Base-by-base conservation (phyloP, 2,329 filamentous ascomycete species). In the Elsinoe necatrix region DNA sequence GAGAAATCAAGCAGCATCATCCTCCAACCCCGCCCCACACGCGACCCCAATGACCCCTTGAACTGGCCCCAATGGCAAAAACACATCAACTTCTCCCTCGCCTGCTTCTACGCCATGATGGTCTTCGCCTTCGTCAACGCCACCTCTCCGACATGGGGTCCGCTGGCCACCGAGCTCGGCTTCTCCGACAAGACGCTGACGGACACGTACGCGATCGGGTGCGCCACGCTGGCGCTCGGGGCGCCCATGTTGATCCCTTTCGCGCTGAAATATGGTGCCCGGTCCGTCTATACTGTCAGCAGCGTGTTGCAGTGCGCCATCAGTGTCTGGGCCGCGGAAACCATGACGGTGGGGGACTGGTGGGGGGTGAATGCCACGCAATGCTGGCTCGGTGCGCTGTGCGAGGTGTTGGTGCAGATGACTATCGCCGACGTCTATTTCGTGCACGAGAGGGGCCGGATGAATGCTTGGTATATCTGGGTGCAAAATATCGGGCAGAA, bases 401-500 rank as follows among this genome's bases (percentile, higher is more conserved):
- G 74, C 57, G 78, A 80, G 61, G 72, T 77, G 1, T 65, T 81
- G 4, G 76, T 80, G 3, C 77, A 79, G 64, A 76, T 75, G 62
- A 79, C 75, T 0, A 71, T 75, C 34, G 70, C 67, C 1, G 73
- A 76, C 58, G 57, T 75, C 12, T 75, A 70, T 62, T 76, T 74
- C 56, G 71, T 75, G 12, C 73, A 76, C 60, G 68, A 75, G 60
- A 67, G 73, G 31, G 73, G 72, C 0, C 64, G 68, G 1, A 74
- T 75, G 71, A 81, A 80, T 58, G 67, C 66, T 0, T 68, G 76
- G 9, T 80, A 76, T 58, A 65, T 75, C 57, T 73, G 68, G 58
- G 68, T 72, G 37, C 68, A 47, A 0, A 65, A 66, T 41, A 61
- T 67, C 3, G 65, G 67, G 14, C 41, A 67, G 1, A 72, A 67